Base-by-base conservation (phyloP, 768 basidiomycete genomes). In the Pleurotus salmoneostramineus region DNA sequence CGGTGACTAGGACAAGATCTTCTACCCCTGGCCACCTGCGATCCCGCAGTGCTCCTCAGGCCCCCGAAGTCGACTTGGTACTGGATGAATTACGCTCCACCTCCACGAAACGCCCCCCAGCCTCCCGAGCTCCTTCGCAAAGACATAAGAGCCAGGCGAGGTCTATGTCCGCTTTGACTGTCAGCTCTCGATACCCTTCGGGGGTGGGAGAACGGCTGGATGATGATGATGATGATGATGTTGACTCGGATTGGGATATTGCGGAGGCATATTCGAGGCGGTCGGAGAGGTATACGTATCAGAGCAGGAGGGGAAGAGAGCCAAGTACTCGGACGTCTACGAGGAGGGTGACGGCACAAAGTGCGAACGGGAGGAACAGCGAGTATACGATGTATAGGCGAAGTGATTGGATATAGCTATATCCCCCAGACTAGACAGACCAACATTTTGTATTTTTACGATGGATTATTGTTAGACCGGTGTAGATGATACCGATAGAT, bases 331-430 rank as follows among this genome's bases (percentile, higher is more conserved):
- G 6, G 6, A 40, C 47, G 27, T 34, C 17, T 14, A 15, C 37
- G 37, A 55, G 40, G 27, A 43, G 40, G 40, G 4, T 55, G 8
- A 42, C 6, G n/a, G 17, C 52, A n/a, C 36, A 31, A 37, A 55
- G 52, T 10, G 52, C n/a, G 6, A 55, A 33, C 33, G 50, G 33
- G 36, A 55, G 52, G 27, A 55, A 43, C 40, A 55, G 52, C 21
- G 52, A 55, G 10, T 55, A 55, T 43, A 55, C 52, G 5, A 55
- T 55, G 52, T 55, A 55, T 43, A 36, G 52, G 10, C 36, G 52
- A 43, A 55, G 52, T 55, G 52, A 55, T 44, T 55, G 52, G 52
- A 40, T 14, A 6, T 45, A 17, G 15, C 2, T 17, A n/a, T 42
- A n/a, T 27, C 21, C 21, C 2, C 21, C 21, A 27, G 21, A 27